Evolutionary conservation across 2,329 filamentous ascomycete genomes (phyloP), one percentile per base, ranked within the genome.

Genomic region (Chrysoporthe puriensis): DNA sequence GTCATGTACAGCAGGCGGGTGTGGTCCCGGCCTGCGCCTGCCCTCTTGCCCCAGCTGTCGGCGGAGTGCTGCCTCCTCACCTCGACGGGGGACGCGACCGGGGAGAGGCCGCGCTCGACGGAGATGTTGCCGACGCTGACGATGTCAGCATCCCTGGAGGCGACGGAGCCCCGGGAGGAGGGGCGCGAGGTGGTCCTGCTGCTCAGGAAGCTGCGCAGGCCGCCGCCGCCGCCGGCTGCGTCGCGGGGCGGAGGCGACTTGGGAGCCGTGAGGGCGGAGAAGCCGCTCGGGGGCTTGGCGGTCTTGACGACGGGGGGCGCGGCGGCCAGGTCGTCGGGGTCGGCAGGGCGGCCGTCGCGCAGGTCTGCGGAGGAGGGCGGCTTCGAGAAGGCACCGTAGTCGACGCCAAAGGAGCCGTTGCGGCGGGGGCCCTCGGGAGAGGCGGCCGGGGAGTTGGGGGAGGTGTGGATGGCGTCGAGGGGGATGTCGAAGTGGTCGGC

Each of bases 271-370:
- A 92, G 79, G 21, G 89, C 80, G 36, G 91, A 94, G 73, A 89
- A 88, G 64, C 91, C 92, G 62, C 91, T 93, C 0, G 92, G 92
- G 8, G 90, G 91, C 77, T 94, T 94, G 43, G 93, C 88, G 43
- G 94, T 97, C 71, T 91, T 90, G 73, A 96, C 86, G 65, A 95
- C 86, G 21, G 94, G 93, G 14, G 93, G 81, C 60, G 82, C 81
- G 32, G 88, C 88, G 42, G 88, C 84, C 57, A 89, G 79, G 65
- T 90, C 86, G 78, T 89, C 85, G 71, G 89, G 78, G 13, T 84
- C 81, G 6, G 81, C 73, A 7, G 32, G 2, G 18, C 7, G 8
- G 67, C 79, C 76, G 46, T 84, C 81, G 61, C 86, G 81, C 57
- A 81, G 75, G 14, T 84, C 26, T 26, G 26, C 74, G 21, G 86